Evolutionary conservation across 768 basidiomycete genomes (phyloP), one percentile per base, ranked within the genome.

Genomic region (Mycena polygramma): DNA sequence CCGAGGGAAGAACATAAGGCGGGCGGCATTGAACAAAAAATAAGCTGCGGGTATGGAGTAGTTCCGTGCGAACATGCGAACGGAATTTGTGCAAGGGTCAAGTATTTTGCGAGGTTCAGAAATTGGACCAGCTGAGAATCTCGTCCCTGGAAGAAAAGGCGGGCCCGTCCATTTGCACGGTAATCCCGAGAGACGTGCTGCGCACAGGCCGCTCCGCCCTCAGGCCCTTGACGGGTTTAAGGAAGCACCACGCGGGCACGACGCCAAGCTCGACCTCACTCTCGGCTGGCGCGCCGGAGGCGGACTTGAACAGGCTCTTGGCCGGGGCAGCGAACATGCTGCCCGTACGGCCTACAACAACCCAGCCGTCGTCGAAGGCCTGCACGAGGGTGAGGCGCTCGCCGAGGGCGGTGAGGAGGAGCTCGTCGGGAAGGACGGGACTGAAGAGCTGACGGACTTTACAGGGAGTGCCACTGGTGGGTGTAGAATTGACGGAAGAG

Each of bases 361-460:
- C 93, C 93, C 93, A 95, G 2, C 92, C 93, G 66, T 94, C 93
- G 68, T 94, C 91, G 74, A 90, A 92, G 7, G 88, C 88, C 69
- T 88, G 87, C 4, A 93, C 83, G 36, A 94, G 80, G 1, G 86
- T 87, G 49, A 94, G 79, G 43, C 81, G 82, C 77, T 95, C 92
- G 46, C 91, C 90, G 15, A 84, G 74, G 41, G 74, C 77, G 22
- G 82, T 76, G 68, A 92, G 68, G 41, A 89, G 80, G 35, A 94
- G 83, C 77, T 95, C 93, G 79, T 95, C 93, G 0, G 92, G 90
- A 4, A 94, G 87, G 26, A 92, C 85, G 10, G 93, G 90, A 63
- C 81, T 83, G 77, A 93, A 94, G 2, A 86, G 63, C 75, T 93
- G 92, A 39, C 86, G 88, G 68, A 93, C 87, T 78, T 87, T 88